A percentile compares a stretch with the other conserved stretches of the same genome.
These are phyloP conservation scores for Gastrolobium bilobum DNA, from an alignment of 306 rosid species.

Conservation along the genomic window DNA sequence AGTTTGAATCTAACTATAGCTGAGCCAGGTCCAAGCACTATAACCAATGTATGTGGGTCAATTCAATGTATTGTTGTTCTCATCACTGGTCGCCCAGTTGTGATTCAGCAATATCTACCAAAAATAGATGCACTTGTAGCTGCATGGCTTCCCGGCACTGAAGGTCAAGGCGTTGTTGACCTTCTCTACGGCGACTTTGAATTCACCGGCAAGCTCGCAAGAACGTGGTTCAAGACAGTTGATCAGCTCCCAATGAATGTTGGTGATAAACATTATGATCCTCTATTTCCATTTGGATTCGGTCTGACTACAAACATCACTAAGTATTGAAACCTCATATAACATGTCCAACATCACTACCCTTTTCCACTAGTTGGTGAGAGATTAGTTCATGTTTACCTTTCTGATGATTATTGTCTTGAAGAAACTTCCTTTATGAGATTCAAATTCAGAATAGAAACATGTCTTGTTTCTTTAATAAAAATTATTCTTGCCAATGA, in stretches of 20 bases:
- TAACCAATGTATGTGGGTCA: constrained; percentile 72
- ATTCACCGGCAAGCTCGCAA: constrained; percentile 51
- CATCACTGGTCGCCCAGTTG: constrained; percentile 88
- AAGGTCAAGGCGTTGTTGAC: constrained; percentile 54
- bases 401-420: not conserved
- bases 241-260: constrained; percentile 58
- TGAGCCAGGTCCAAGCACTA: constrained; percentile 79
- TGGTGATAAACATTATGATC: constrained; percentile 55
- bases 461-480: not conserved
- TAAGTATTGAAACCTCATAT: constrained; percentile 32
- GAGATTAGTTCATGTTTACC: not conserved
- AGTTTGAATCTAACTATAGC: constrained; percentile 77
- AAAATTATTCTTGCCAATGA: too few relatives aligned
- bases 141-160: constrained; percentile 97
- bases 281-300: constrained; percentile 51
- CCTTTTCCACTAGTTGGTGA: not conserved
- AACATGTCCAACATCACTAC: not conserved
- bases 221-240: constrained; percentile 53
- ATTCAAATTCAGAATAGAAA: not conserved
- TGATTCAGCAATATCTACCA: constrained; percentile 75
- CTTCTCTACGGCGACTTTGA: constrained; percentile 45
- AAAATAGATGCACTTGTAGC: constrained; percentile 82
- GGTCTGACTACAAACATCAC: constrained; percentile 43
- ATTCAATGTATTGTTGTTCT: constrained; percentile 77
- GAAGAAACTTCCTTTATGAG: not conserved